Evolutionary conservation across 805 yeast genomes (phyloP).

Genomic region (Tetrapisispora fleetii): DNA sequence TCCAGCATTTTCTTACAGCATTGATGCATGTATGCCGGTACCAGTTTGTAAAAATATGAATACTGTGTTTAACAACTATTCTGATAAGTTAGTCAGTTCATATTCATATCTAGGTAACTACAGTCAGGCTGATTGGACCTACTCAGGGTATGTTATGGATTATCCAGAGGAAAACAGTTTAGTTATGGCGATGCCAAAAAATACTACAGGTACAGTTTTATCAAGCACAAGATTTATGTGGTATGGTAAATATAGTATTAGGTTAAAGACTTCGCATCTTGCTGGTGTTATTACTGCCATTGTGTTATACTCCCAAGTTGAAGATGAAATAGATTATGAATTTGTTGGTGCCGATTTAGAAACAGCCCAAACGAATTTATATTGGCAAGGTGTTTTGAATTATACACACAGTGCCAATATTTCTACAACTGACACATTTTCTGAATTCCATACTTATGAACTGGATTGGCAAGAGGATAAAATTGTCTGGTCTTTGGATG

Average conservation of each 20-base stretch:
- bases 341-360: constrained; percentile 67
- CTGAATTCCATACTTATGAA: constrained; percentile 62
- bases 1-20: constrained; percentile 50
- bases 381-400: constrained; percentile 63
- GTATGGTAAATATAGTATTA: constrained; percentile 75
- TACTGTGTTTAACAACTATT: constrained; percentile 34
- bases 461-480: constrained; percentile 75
- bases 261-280: constrained; percentile 61
- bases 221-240: constrained; percentile 73
- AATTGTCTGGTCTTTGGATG: constrained; percentile 67
- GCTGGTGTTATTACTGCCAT: constrained; percentile 79
- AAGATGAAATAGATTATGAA: constrained; percentile 88
- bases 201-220: constrained; percentile 66
- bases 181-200: constrained; percentile 69
- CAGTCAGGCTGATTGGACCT: constrained; percentile 56
- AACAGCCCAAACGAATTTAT: constrained; percentile 67
- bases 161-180: constrained; percentile 43
- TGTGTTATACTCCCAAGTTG: constrained; percentile 70
- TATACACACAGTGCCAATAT: constrained; percentile 48
- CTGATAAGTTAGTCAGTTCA: constrained; percentile 26
- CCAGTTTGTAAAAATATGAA: constrained; percentile 54
- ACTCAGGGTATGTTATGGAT: constrained; percentile 44
- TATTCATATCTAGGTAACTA: constrained; percentile 61
- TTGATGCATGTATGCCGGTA: constrained; percentile 74
- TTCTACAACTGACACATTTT: constrained; percentile 41